A percentile compares a stretch with the other conserved stretches of the same genome.
phyloP scores from a whole-genome alignment of 192 early-diverging fungal species.

The Coemansia sp. region DNA sequence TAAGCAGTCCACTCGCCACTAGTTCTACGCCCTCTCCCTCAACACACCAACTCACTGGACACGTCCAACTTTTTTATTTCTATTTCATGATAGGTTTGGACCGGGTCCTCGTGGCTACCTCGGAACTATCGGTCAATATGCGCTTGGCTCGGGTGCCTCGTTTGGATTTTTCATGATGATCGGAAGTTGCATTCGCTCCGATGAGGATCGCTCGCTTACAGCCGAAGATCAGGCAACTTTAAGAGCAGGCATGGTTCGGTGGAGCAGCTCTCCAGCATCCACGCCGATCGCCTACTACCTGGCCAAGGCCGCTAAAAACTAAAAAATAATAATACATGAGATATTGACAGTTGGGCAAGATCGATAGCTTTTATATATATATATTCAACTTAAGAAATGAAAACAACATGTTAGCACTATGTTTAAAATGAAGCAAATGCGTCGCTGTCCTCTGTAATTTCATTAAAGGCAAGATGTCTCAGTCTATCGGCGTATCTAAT shows the following conservation, averaged over 20 bases:
- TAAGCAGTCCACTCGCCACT: conserved; percentile 13
- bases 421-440: background rate
- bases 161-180: conserved; percentile 85
- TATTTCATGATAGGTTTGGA: conserved; percentile 59
- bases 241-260: conserved; percentile 38
- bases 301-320: conserved; percentile 28
- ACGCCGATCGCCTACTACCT: conserved; percentile 36
- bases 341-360: background rate
- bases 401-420: background rate
- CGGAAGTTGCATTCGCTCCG: conserved; percentile 58
- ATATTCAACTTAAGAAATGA: background rate
- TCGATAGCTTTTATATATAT: background rate
- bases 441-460: background rate
- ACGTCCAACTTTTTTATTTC: background rate
- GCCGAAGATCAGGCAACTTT: conserved; percentile 34
- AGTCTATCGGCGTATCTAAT: background rate
- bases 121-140: conserved; percentile 71
- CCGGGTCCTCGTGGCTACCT: conserved; percentile 71
- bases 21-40: background rate
- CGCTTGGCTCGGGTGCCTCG: conserved; percentile 75
- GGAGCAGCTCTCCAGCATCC: conserved; percentile 29
- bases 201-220: conserved; percentile 33
- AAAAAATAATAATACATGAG: background rate
- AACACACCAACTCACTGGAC: background rate
- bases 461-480: background rate